Evolutionary conservation across 805 yeast species (phyloP).

Genomic region (Candida pseudofarinosa): DNA sequence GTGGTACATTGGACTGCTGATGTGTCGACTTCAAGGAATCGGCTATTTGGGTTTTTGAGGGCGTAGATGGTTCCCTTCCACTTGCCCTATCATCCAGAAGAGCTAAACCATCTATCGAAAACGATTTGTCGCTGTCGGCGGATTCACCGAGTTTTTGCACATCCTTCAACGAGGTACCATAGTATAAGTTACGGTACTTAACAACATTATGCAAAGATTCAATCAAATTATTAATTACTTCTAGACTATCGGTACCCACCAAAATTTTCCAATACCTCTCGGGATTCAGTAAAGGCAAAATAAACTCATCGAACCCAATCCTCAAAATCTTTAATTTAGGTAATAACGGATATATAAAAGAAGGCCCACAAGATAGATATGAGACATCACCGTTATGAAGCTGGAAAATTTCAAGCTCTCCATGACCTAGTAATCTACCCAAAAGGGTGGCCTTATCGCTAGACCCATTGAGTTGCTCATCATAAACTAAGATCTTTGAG

Average conservation of each 20-base stretch:
- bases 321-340: slow-evolving; percentile 60
- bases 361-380: slow-evolving; percentile 60
- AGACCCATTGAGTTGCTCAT: slow-evolving; percentile 22
- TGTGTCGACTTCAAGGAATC: neutral
- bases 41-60: neutral
- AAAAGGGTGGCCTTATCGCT: slow-evolving; percentile 9
- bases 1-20: neutral
- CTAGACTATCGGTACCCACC: slow-evolving; percentile 27
- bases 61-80: neutral
- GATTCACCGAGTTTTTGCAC: neutral
- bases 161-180: slow-evolving; percentile 1
- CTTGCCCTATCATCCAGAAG: neutral
- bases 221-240: slow-evolving; percentile 25
- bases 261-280: slow-evolving; percentile 67
- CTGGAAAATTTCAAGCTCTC: slow-evolving; percentile 56
- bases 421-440: slow-evolving; percentile 57
- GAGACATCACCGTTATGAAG: slow-evolving; percentile 54
- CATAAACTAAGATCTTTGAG: slow-evolving; percentile 33
- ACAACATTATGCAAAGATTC: slow-evolving; percentile 38
- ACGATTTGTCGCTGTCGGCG: neutral
- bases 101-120: neutral
- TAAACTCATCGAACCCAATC: slow-evolving; percentile 44
- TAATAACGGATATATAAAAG: slow-evolving; percentile 69
- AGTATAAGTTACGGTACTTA: slow-evolving; percentile 38
- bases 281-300: slow-evolving; percentile 68